Evolutionary conservation across 805 yeast species (phyloP).

Genomic region (Myxozyma geophila): DNA sequence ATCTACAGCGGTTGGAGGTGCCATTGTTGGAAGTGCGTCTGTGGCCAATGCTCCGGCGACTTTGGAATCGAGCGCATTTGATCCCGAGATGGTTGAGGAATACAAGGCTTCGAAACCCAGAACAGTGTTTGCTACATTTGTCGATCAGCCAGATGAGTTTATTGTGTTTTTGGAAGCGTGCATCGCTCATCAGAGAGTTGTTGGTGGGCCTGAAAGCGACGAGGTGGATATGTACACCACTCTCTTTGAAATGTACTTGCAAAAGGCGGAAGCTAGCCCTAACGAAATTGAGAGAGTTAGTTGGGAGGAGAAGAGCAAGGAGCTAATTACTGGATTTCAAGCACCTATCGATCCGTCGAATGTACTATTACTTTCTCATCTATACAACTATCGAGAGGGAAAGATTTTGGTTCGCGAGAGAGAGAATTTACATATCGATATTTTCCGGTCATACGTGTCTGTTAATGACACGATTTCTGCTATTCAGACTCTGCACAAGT

Average conservation of each 20-base stretch:
- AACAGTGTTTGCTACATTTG: constrained; percentile 82
- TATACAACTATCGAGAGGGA: constrained; percentile 48
- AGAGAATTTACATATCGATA: constrained; percentile 59
- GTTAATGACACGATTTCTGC: constrained; percentile 63
- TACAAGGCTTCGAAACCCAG: constrained; percentile 92
- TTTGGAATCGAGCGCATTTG: constrained; percentile 4
- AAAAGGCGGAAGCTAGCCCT: constrained; percentile 54
- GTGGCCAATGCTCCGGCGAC: constrained; percentile 9
- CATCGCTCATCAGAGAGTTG: constrained; percentile 41
- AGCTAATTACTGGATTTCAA: constrained; percentile 54
- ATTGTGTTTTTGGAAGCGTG: constrained; percentile 89
- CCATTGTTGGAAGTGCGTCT: constrained; percentile 4
- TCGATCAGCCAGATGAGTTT: constrained; percentile 84
- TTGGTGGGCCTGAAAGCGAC: constrained; percentile 73
- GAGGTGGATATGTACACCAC: constrained; percentile 75
- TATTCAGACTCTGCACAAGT: constrained; percentile 58
- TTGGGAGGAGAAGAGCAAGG: constrained; percentile 72
- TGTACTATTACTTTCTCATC: constrained; percentile 60
- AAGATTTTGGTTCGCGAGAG: constrained; percentile 40
- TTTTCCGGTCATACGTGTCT: constrained; percentile 68
- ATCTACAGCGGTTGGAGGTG: constrained; percentile 24
- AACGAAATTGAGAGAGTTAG: constrained; percentile 46
- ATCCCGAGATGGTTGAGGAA: constrained; percentile 45
- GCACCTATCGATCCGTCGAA: constrained; percentile 59
- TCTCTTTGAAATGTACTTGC: constrained; percentile 77